Evolutionary conservation across 108 stramenopile species (phyloP).

Genomic region (Parietichytrium sp.): DNA sequence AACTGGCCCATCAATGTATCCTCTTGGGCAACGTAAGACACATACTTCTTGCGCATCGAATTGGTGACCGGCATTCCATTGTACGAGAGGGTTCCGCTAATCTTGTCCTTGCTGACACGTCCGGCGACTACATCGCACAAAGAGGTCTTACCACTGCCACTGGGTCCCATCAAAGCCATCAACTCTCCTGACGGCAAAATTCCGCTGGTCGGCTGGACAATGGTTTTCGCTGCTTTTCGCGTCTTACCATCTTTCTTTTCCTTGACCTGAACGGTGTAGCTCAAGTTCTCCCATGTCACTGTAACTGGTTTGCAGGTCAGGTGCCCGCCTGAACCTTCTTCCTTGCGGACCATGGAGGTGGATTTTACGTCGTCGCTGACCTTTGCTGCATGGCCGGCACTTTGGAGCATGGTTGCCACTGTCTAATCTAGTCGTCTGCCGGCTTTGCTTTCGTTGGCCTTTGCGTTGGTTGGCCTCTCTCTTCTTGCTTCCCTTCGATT

Average conservation of each 20-base stretch:
- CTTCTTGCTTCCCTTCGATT: too few species aligned
- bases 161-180: conserved; percentile 39
- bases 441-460: too few species aligned
- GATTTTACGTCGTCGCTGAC: too few species aligned
- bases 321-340: too few species aligned
- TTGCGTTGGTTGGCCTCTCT: too few species aligned
- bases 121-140: conserved; percentile 73
- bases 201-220: background rate
- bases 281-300: background rate
- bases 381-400: too few species aligned
- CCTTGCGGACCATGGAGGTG: too few species aligned
- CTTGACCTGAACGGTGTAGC: background rate
- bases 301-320: conserved; percentile 10
- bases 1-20: conserved; percentile 75
- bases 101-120: conserved; percentile 47
- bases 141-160: conserved; percentile 74
- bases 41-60: conserved; percentile 58
- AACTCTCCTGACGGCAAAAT: conserved; percentile 24
- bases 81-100: conserved; percentile 32
- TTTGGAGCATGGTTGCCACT: too few species aligned
- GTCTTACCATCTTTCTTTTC: background rate
- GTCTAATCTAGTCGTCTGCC: too few species aligned
- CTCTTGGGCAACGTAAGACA: conserved; percentile 81
- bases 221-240: background rate
- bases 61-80: conserved; percentile 25